Conservation (phyloP, 2,329 filamentous ascomycete species). For the Fusarium neocosmosporiellum region DNA sequence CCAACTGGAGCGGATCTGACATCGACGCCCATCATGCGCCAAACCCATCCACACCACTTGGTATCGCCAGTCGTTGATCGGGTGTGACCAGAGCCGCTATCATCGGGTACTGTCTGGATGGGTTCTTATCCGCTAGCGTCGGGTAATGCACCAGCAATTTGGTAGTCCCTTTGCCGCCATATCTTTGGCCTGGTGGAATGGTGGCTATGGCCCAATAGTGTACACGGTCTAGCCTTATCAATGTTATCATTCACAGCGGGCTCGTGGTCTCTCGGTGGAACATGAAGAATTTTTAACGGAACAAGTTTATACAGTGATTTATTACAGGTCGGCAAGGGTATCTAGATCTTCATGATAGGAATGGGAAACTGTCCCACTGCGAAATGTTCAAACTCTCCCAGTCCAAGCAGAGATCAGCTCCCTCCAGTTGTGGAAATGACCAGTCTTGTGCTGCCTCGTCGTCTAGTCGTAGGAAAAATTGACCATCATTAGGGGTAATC, state of each 20-base stretch:
- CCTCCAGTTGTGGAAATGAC: constrained; percentile 28
- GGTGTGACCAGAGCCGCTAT: constrained; percentile 5
- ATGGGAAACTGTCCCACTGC: constrained; percentile 41
- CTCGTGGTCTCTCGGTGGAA: not conserved
- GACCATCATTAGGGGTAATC: constrained; percentile 1
- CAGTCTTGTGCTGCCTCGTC: constrained; percentile 19
- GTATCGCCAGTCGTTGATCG: constrained; percentile 1
- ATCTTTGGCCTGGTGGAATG: not conserved
- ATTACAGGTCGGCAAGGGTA: not conserved
- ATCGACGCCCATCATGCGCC: not conserved
- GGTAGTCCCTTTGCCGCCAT: not conserved
- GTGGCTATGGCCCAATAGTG: not conserved
- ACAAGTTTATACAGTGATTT: not conserved
- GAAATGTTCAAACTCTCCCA: constrained; percentile 42
- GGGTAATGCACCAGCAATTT: constrained; percentile 28
- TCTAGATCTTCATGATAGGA: constrained; percentile 22
- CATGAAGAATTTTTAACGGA: not conserved
- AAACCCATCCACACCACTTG: not conserved
- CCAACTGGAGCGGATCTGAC: not conserved
- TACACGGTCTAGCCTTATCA: not conserved
- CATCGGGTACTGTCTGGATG: not conserved
- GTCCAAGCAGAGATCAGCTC: constrained; percentile 35
- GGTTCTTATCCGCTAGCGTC: constrained; percentile 31
- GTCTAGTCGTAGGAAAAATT: constrained; percentile 2
- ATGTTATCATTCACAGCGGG: not conserved